Evolutionary conservation across 805 yeast genomes (phyloP).

Genomic region (Saturnispora zaruensis): DNA sequence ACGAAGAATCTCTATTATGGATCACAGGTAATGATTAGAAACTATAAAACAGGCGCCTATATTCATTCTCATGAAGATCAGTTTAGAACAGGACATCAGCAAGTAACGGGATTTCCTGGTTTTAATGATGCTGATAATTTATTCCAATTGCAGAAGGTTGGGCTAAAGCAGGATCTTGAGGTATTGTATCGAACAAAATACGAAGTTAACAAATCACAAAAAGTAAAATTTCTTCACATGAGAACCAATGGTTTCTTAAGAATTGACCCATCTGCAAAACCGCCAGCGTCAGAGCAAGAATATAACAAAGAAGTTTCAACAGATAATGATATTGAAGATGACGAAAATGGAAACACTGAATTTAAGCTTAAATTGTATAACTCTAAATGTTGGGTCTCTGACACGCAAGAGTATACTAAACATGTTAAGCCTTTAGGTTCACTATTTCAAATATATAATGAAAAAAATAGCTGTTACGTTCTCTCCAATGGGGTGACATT

Average conservation of each 20-base stretch:
- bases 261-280: slow-evolving; percentile 56
- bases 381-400: slow-evolving; percentile 28
- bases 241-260: slow-evolving; percentile 59
- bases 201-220: slow-evolving; percentile 39
- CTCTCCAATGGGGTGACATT: slow-evolving; percentile 64
- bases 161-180: slow-evolving; percentile 29
- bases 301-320: slow-evolving; percentile 72
- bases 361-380: slow-evolving; percentile 53
- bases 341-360: slow-evolving; percentile 21
- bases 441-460: slow-evolving; percentile 62
- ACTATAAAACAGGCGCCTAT: slow-evolving; percentile 65
- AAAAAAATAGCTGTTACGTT: slow-evolving; percentile 58
- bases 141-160: slow-evolving; percentile 57
- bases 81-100: slow-evolving; percentile 57
- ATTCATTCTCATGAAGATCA: slow-evolving; percentile 65
- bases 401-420: slow-evolving; percentile 29
- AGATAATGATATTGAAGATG: slow-evolving; percentile 6
- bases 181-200: slow-evolving; percentile 28
- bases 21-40: slow-evolving; percentile 63
- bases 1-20: slow-evolving; percentile 71
- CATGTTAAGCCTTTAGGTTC: slow-evolving; percentile 50
- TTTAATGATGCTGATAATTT: slow-evolving; percentile 55
- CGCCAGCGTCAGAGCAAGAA: slow-evolving; percentile 87
- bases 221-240: slow-evolving; percentile 62
- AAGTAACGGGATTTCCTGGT: slow-evolving; percentile 64